Conservation (phyloP, 352 stramenopile genomes). For the Globisporangium ultimum region DNA sequence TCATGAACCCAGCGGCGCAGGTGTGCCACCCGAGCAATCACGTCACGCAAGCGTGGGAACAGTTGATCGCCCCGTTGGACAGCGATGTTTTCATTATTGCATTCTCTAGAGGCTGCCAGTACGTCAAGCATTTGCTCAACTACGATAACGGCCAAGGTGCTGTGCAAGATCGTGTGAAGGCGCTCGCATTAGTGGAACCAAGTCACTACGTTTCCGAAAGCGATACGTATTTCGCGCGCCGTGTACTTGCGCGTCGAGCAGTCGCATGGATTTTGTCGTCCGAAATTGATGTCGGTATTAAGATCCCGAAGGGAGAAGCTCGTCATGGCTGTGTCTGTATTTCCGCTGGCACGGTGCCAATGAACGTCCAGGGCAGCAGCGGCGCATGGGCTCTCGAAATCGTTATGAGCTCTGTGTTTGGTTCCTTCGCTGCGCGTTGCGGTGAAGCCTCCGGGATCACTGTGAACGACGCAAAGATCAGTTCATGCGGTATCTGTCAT, state of each 20-base stretch:
- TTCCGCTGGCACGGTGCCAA: slow-evolving; percentile 66
- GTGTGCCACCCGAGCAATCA: slow-evolving; percentile 68
- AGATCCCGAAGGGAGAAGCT: slow-evolving; percentile 65
- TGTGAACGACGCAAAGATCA: slow-evolving; percentile 73
- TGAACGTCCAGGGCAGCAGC: slow-evolving; percentile 63
- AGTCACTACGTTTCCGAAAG: slow-evolving; percentile 75
- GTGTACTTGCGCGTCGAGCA: slow-evolving; percentile 62
- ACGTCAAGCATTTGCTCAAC: slow-evolving; percentile 79
- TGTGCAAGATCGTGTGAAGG: slow-evolving; percentile 80
- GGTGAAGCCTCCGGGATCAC: slow-evolving; percentile 69
- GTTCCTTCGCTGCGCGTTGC: slow-evolving; percentile 67
- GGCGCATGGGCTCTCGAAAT: slow-evolving; percentile 78
- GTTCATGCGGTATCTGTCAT: slow-evolving; percentile 74
- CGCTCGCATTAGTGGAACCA: slow-evolving; percentile 73
- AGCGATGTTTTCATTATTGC: slow-evolving; percentile 78
- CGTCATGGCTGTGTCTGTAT: slow-evolving; percentile 81
- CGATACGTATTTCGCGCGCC: slow-evolving; percentile 74
- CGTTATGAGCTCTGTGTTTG: slow-evolving; percentile 83
- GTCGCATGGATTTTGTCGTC: slow-evolving; percentile 73
- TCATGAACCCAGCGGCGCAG: slow-evolving; percentile 79
- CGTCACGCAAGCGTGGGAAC: slow-evolving; percentile 79
- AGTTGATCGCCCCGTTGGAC: slow-evolving; percentile 57
- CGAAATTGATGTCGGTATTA: slow-evolving; percentile 69
- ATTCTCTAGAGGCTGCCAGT: slow-evolving; percentile 70
- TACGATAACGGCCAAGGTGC: slow-evolving; percentile 76